phyloP scores from a whole-genome alignment of 2,329 filamentous ascomycete genomes.

The Phyllosticta citriasiana region DNA sequence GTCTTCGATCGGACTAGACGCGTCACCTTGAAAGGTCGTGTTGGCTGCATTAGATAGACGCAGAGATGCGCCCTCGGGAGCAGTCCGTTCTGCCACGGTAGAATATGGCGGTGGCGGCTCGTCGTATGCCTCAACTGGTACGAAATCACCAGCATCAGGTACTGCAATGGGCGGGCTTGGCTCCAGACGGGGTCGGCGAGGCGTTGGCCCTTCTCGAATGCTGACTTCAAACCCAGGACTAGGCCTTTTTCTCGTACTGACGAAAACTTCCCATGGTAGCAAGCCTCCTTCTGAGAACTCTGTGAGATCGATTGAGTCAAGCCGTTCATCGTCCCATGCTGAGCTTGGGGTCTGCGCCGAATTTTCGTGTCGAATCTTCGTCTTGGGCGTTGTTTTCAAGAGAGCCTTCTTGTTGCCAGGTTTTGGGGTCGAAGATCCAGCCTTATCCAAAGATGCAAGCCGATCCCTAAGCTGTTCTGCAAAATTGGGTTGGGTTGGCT shows the following conservation, averaged over 20 bases:
- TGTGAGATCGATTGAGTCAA: conserved; percentile 28
- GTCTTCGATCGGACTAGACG: neutral
- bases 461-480: neutral
- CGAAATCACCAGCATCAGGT: conserved; percentile 10
- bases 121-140: conserved; percentile 3
- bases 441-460: neutral
- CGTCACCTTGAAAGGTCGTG: neutral
- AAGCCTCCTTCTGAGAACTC: conserved; percentile 17
- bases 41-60: neutral
- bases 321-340: neutral
- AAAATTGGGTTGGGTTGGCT: neutral
- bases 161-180: neutral
- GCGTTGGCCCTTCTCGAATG: conserved; percentile 3
- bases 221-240: conserved; percentile 20
- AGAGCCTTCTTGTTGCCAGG: neutral
- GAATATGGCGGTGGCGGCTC: conserved; percentile 34
- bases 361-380: neutral
- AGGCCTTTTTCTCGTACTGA: neutral
- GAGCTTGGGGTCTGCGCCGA: neutral
- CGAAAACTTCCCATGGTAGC: neutral
- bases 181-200: neutral
- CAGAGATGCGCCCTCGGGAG: neutral
- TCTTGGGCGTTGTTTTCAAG: neutral
- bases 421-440: conserved; percentile 3
- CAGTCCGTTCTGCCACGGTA: conserved; percentile 25